Base-by-base conservation (phyloP, 2,329 filamentous ascomycete species). In the Biscogniauxia mediterranea region DNA sequence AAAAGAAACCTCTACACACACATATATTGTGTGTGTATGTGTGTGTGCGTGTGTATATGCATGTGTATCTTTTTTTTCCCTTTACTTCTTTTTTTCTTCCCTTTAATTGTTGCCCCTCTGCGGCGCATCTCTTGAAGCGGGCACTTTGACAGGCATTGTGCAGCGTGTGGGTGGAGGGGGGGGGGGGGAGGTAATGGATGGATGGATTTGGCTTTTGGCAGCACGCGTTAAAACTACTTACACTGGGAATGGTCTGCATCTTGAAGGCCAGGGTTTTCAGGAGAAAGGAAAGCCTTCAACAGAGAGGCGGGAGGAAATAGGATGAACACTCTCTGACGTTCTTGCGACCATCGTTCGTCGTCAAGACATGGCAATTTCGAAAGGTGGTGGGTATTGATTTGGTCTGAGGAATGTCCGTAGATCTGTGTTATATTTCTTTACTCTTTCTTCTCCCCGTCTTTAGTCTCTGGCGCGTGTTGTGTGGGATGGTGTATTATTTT, bases 231-330 rank as follows among this genome's bases (percentile, higher is more conserved):
- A 11, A 11, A 46, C 38, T 46, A 80, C 79, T 80, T 79, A 81
- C 79, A 77, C 78, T 81, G 57, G 81, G 81, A 76, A 83, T 78
- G 68, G 81, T 78, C 79, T 83, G 81, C 81, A 83, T 83, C 71
- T 73, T 81, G 75, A 75, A 75, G 71, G 74, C 71, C 72, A 72
- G 72, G 70, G 70, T 74, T 71, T 75, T 74, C 69, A 74, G 71
- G 70, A 65, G 54, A 65, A 64, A 62, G 62, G 70, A 69, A 69
- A 74, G 70, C 72, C 71, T 70, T 71, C 71, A 72, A 67, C 70
- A 66, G 58, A 68, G 67, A 72, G 70, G 70, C 69, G 66, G 56
- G 57, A 62, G 62, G 61, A 70, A 68, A 66, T 67, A 67, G 63
- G 67, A 64, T 63, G 56, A 60, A 66, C 53, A 67, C 65, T 69